Conservation (phyloP, 2,329 filamentous ascomycete genomes). For the Zymoseptoria tritici region DNA sequence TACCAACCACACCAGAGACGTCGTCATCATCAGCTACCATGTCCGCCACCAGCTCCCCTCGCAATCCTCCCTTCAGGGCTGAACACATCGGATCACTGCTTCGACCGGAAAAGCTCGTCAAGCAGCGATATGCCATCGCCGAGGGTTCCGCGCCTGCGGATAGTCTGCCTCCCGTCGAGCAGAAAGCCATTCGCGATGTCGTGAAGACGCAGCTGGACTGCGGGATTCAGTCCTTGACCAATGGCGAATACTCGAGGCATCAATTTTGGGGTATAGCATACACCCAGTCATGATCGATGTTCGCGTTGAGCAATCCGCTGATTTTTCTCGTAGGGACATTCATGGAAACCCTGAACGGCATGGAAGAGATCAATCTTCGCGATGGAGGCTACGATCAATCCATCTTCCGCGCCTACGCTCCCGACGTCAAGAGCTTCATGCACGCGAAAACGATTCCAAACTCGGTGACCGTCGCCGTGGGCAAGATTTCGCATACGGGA, state of each 20-base stretch:
- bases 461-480: slow-evolving; percentile 49
- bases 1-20: too few species aligned
- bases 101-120: slow-evolving; percentile 54
- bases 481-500: slow-evolving; percentile 51
- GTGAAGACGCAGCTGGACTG: slow-evolving; percentile 29
- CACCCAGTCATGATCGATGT: too few species aligned
- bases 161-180: slow-evolving; percentile 25
- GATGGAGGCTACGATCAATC: slow-evolving; percentile 33
- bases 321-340: slow-evolving; percentile 13
- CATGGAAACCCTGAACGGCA: slow-evolving; percentile 34
- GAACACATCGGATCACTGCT: slow-evolving; percentile 67
- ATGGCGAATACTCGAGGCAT: slow-evolving; percentile 29
- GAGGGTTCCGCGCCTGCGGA: slow-evolving; percentile 20
- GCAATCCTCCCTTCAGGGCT: slow-evolving; percentile 55
- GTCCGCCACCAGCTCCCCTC: slow-evolving; percentile 32
- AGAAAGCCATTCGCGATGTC: slow-evolving; percentile 27
- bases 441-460: slow-evolving; percentile 51
- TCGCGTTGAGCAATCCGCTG: not conserved
- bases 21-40: slow-evolving; percentile 46
- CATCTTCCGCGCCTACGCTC: slow-evolving; percentile 53
- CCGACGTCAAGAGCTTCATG: slow-evolving; percentile 56
- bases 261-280: slow-evolving; percentile 21
- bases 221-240: slow-evolving; percentile 27
- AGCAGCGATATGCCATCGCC: slow-evolving; percentile 48
- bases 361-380: slow-evolving; percentile 42